Evolutionary conservation across 2,329 filamentous ascomycete genomes (phyloP).

Genomic region (Sarocladiaceae sp.): DNA sequence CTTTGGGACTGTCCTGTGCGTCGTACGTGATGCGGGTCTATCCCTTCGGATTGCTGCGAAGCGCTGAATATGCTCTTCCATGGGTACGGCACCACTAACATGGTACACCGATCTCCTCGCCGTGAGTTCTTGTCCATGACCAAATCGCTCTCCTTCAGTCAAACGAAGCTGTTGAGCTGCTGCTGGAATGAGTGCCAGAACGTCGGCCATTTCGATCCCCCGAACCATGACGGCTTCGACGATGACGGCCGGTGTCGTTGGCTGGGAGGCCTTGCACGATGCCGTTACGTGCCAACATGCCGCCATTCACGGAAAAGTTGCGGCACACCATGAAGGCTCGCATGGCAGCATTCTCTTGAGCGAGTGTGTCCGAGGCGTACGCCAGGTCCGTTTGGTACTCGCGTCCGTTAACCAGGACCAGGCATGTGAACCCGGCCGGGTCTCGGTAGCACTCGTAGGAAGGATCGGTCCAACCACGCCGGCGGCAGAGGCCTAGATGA

Average conservation of each 20-base stretch:
- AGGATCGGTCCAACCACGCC: slow-evolving; percentile 89
- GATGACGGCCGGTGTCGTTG: slow-evolving; percentile 41
- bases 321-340: slow-evolving; percentile 96
- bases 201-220: slow-evolving; percentile 39
- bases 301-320: slow-evolving; percentile 94
- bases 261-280: slow-evolving; percentile 61
- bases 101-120: background rate
- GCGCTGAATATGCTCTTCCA: background rate
- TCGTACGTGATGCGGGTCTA: background rate
- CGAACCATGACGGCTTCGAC: slow-evolving; percentile 47
- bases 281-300: slow-evolving; percentile 70
- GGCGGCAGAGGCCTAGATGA: slow-evolving; percentile 84
- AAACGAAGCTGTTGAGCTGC: slow-evolving; percentile 55
- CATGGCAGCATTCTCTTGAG: slow-evolving; percentile 90
- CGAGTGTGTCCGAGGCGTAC: slow-evolving; percentile 75
- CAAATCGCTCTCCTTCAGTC: slow-evolving; percentile 37
- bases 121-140: too few species aligned
- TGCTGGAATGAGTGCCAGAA: slow-evolving; percentile 54
- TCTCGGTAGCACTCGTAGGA: slow-evolving; percentile 77
- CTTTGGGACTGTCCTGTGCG: background rate
- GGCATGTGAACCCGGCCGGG: slow-evolving; percentile 73
- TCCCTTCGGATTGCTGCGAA: background rate
- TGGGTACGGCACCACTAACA: background rate
- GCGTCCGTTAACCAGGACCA: slow-evolving; percentile 90
- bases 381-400: slow-evolving; percentile 89